These are phyloP conservation scores for Irpex sp. DNA, from an alignment of 1,284 basidiomycete genomes.

Conservation along the genomic window DNA sequence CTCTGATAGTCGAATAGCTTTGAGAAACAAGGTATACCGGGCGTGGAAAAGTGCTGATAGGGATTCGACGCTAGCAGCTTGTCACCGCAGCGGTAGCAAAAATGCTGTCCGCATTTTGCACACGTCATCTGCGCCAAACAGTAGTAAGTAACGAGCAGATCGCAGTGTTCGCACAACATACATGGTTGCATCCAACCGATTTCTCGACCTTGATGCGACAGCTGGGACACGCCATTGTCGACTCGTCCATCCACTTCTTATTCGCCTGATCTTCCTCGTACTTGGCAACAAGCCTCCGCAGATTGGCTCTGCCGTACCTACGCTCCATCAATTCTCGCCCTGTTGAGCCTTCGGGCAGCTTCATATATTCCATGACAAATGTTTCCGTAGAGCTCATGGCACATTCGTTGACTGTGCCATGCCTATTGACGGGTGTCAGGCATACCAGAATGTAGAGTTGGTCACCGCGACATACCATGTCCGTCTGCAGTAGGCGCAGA, in stretches of 20 bases:
- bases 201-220: conserved; percentile 74
- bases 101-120: conserved; percentile 62
- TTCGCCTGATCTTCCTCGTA: conserved; percentile 69
- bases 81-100: conserved; percentile 74
- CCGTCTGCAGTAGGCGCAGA: conserved; percentile 71
- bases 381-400: conserved; percentile 57
- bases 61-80: conserved; percentile 50
- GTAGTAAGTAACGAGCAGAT: conserved; percentile 8
- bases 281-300: conserved; percentile 51
- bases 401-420: conserved; percentile 68
- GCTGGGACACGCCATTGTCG: conserved; percentile 67
- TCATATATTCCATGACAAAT: conserved; percentile 61
- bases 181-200: conserved; percentile 72
- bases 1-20: conserved; percentile 60
- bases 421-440: conserved; percentile 40
- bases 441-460: neutral
- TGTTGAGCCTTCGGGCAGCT: conserved; percentile 43
- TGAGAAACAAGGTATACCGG: conserved; percentile 52
- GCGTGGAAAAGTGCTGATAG: conserved; percentile 66
- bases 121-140: conserved; percentile 63
- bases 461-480: conserved; percentile 50
- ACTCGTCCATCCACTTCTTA: conserved; percentile 56
- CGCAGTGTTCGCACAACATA: conserved; percentile 25
- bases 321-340: conserved; percentile 50
- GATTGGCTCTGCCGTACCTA: conserved; percentile 55